Conservation (phyloP, 2,329 filamentous ascomycete genomes). For the Zymoseptoria tritici region DNA sequence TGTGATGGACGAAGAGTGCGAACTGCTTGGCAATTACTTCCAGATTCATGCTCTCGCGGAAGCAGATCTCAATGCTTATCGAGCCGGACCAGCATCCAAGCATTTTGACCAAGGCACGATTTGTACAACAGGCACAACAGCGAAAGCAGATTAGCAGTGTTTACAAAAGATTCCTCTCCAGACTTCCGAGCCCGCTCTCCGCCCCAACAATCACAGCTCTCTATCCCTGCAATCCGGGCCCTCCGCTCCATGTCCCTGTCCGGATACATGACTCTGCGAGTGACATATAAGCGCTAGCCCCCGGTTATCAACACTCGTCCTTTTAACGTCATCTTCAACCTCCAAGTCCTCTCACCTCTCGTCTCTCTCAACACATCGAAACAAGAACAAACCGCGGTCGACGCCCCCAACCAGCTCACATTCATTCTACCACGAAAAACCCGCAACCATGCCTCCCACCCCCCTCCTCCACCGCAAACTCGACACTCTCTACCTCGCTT, state of each 20-base stretch:
- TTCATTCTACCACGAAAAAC: not conserved
- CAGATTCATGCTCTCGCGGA: too few relatives aligned
- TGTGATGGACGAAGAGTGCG: too few relatives aligned
- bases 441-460: not conserved
- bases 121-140: not conserved
- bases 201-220: not conserved
- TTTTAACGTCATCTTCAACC: not conserved
- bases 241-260: not conserved
- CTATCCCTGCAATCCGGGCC: not conserved
- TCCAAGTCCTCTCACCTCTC: not conserved
- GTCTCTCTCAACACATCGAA: not conserved
- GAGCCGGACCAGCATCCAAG: too few relatives aligned
- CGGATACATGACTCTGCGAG: not conserved
- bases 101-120: not conserved
- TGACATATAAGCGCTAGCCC: not conserved
- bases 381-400: too few relatives aligned
- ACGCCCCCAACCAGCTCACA: too few relatives aligned
- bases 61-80: too few relatives aligned
- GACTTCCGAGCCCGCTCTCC: not conserved
- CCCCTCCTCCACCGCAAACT: slow-evolving; percentile 32
- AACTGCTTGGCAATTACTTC: too few relatives aligned
- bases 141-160: not conserved
- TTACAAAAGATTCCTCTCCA: not conserved
- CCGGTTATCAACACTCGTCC: not conserved
- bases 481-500: slow-evolving; percentile 47